phyloP scores from a whole-genome alignment of 495 filamentous ascomycete species.

The Aspergillus conjunctus region DNA sequence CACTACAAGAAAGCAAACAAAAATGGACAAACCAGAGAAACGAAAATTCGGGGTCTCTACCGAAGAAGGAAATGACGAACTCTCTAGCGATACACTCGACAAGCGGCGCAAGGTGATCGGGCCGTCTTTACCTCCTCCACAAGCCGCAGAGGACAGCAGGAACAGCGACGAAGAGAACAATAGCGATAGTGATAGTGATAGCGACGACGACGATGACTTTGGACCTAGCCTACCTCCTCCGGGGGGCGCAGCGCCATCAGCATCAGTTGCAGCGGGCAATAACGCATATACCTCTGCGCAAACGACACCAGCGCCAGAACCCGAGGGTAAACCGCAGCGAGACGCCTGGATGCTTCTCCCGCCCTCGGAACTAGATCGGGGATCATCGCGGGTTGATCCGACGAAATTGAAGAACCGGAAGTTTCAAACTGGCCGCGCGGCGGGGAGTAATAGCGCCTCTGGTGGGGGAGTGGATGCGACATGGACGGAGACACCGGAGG shows the following conservation, averaged over 20 bases:
- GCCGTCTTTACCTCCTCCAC: constrained; percentile 34
- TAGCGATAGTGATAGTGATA: constrained; percentile 31
- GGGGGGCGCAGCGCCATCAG: constrained; percentile 31
- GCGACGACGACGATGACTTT: constrained; percentile 63
- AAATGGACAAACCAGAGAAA: constrained; percentile 24
- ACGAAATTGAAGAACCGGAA: constrained; percentile 80
- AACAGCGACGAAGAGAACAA: constrained; percentile 31
- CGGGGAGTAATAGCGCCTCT: constrained; percentile 44
- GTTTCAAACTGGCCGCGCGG: constrained; percentile 75
- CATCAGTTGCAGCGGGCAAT: background rate
- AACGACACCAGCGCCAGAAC: background rate
- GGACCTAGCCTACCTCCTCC: constrained; percentile 78
- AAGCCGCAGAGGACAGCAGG: constrained; percentile 28
- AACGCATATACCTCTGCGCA: background rate
- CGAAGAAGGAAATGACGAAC: background rate
- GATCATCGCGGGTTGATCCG: constrained; percentile 70
- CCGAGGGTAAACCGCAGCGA: constrained; percentile 50
- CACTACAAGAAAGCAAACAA: background rate
- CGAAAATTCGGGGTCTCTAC: constrained; percentile 11
- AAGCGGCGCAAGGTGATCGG: constrained; percentile 40
- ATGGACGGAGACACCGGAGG: constrained; percentile 91
- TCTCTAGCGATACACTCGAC: constrained; percentile 3
- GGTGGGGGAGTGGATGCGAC: constrained; percentile 54
- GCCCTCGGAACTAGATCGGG: constrained; percentile 63
- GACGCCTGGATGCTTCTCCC: constrained; percentile 97